Evolutionary conservation across 805 yeast species (phyloP), one percentile per base, ranked within the genome.

Genomic region (Ogataea trehalophila): DNA sequence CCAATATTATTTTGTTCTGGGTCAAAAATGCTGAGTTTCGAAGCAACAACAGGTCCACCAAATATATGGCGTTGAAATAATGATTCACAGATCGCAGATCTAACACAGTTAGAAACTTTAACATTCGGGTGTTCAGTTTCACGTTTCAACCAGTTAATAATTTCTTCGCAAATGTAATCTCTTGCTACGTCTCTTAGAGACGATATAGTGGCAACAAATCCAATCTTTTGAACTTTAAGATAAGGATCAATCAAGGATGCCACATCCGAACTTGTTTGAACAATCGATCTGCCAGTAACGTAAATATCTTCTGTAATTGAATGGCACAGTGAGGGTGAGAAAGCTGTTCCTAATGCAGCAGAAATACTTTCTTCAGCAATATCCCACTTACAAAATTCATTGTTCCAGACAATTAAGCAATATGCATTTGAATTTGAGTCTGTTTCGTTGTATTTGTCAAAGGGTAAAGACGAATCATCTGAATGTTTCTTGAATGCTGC

Each of bases 401-500:
- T 94, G 61, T 87, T 87, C 85, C 91, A 87, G n/a, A 85, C 69
- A 20, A 83, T 59, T 33, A 85, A 68, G 38, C 70, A 65, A 68
- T 76, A 81, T 14, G 69, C 50, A 7, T 53, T 42, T 2, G 71
- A 49, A 54, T 74, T 72, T 8, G 18, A 20, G 52, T 73, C 79
- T 9, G 42, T 62, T 0, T 59, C 62, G 1, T 68, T 70, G 47
- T 74, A 74, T 23, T 52, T 55, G 18, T 51, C 52, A 4, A 51
- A 39, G 0, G 75, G 69, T 7, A 74, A 60, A 4, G 64, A 53
- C 2, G 74, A 58, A 15, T 53, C 44, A 33, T 71, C 61, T 3
- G 76, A 69, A 20, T 22, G 42, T 34, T 29, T 29, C 43, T 36
- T 42, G 46, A 49, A 51, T 13, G 33, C 36, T n/a, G 34, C 37